Percentiles rank a stretch among this genome's conserved stretches.
Conservation (phyloP, 768 basidiomycete genomes). For the Rhizopogon vesiculosus region DNA sequence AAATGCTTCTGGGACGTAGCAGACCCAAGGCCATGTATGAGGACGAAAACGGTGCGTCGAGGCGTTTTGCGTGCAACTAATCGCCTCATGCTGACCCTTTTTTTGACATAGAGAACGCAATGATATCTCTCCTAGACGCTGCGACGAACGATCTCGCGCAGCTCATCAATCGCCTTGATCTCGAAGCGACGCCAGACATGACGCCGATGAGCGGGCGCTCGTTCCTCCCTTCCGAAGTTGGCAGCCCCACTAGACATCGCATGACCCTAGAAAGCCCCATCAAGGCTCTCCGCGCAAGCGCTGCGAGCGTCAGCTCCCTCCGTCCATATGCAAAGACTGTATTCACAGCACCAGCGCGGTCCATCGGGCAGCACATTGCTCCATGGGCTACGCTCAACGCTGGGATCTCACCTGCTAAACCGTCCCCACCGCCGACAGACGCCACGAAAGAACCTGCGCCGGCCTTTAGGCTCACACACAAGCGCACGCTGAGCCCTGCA, state of each 20-base stretch:
- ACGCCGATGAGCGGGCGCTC: constrained; percentile 34
- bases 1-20: constrained; percentile 48
- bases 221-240: constrained; percentile 18
- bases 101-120: constrained; percentile 34
- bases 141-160: constrained; percentile 78
- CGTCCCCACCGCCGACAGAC: constrained; percentile 15
- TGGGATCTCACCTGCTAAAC: constrained; percentile 33
- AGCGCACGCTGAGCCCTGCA: constrained; percentile 51
- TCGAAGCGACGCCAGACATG: constrained; percentile 63
- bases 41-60: constrained; percentile 39
- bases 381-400: constrained; percentile 53
- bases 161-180: constrained; percentile 74
- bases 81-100: neutral
- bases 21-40: constrained; percentile 47
- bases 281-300: constrained; percentile 30
- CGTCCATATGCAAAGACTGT: constrained; percentile 41
- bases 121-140: constrained; percentile 67
- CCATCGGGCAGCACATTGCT: constrained; percentile 53
- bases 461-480: constrained; percentile 33
- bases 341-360: constrained; percentile 13
- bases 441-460: constrained; percentile 22
- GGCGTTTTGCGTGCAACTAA: neutral
- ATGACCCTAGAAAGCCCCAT: constrained; percentile 31
- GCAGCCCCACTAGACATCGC: constrained; percentile 28
- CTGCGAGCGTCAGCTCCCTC: constrained; percentile 42